Base-by-base conservation (phyloP, 805 yeast genomes). In the Pichia californica region DNA sequence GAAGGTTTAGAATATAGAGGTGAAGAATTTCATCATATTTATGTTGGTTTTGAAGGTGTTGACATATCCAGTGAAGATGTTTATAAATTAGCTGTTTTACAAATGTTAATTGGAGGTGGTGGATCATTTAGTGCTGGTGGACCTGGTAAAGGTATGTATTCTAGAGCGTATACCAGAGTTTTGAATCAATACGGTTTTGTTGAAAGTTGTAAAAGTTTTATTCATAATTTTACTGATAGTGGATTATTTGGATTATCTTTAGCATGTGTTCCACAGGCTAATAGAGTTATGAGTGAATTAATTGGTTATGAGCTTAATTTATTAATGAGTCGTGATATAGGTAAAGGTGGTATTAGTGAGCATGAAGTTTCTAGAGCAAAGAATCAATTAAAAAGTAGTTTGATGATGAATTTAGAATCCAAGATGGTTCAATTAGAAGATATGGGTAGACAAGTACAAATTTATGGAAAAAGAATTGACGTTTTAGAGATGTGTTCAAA, bases 121-220 rank as follows among this genome's bases (percentile, higher is more conserved):
- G 95, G 96, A 5, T 88, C 98, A 1, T 93, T 93, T 59, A 82
- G 94, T 16, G 98, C 99, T 9, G 99, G 99, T 52, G 99, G 99
- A 0, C 99, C 99, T 15, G 99, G 99, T 42, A 93, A 93, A 64
- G 99, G 99, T 4, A 89, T 93, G 98, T 93, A 88, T 61, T 87
- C 96, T 4, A 74, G 98, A 46, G 76, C 94, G 20, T 93, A 88
- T 68, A 87, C 96, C 0, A 79, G 88, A 53, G 95, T 93, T 3
- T 71, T 93, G 59, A 91, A 91, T 64, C 93, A 83, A 60, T 86
- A 84, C 59, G 95, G 94, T 31, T 89, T 83, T 60, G 80, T 93
- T 40, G 99, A 93, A 58, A 82, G 84, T 55, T 88, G 96, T 61
- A 70, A 80, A 55, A 77, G 94, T 7, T 88, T 89, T 67, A 88